A percentile compares a stretch with the other conserved stretches of the same genome.
Evolutionary conservation across 2,329 filamentous ascomycete genomes (phyloP).

Genomic region (Colletotrichum sp.): DNA sequence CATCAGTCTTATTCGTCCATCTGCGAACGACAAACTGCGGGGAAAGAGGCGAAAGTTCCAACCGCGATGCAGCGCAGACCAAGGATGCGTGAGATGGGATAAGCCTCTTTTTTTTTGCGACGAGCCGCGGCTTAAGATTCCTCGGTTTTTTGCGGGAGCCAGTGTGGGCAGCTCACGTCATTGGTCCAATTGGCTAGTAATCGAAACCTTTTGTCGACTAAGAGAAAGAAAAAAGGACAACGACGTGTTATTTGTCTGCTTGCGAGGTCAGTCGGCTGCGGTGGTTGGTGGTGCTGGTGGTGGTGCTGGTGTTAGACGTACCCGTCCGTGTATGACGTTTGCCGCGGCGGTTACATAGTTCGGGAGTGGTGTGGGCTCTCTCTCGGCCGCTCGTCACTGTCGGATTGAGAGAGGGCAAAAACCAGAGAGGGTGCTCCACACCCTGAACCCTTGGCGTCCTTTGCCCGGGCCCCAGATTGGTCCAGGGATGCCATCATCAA

Average conservation of each 20-base stretch:
- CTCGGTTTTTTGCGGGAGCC: not conserved
- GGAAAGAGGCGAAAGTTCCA: slow-evolving; percentile 12
- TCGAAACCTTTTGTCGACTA: not conserved
- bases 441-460: slow-evolving; percentile 6
- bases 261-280: not conserved
- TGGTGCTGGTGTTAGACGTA: not conserved
- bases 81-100: not conserved
- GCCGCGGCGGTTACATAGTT: slow-evolving; percentile 9
- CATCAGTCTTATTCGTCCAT: slow-evolving; percentile 12
- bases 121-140: not conserved
- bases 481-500: slow-evolving; percentile 9
- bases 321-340: slow-evolving; percentile 17
- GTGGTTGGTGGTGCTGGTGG: not conserved
- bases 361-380: not conserved
- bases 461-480: slow-evolving; percentile 1
- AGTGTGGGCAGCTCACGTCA: not conserved
- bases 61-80: not conserved
- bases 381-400: slow-evolving; percentile 6
- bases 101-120: not conserved
- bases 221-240: not conserved
- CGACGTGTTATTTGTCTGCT: not conserved
- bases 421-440: not conserved
- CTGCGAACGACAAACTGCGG: slow-evolving; percentile 6
- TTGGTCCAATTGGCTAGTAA: not conserved
- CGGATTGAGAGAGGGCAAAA: not conserved